Percentiles rank a stretch among this genome's conserved stretches.
Conservation (phyloP, 441 rosid species). For the Erysimum pusillum region DNA sequence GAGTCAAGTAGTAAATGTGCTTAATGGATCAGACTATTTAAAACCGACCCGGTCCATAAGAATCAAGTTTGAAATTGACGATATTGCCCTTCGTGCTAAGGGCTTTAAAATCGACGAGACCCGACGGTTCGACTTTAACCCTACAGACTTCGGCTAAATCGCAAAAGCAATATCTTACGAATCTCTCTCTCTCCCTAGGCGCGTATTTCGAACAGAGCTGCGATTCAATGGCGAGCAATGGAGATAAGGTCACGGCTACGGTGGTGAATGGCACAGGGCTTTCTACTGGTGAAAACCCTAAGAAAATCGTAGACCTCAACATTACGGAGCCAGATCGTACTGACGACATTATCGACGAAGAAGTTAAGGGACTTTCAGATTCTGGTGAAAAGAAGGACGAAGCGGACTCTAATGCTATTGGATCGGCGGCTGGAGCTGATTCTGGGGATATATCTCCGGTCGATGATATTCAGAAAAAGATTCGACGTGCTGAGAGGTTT, state of each 20-base stretch:
- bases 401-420: slow-evolving; percentile 47
- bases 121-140: slow-evolving; percentile 3
- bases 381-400: slow-evolving; percentile 46
- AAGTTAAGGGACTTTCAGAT: slow-evolving; percentile 31
- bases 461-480: slow-evolving; percentile 68
- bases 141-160: slow-evolving; percentile 11
- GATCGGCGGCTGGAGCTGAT: slow-evolving; percentile 33
- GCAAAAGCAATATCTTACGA: slow-evolving; percentile 4
- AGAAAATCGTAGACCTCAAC: slow-evolving; percentile 45
- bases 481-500: slow-evolving; percentile 92
- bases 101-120: not conserved
- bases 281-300: slow-evolving; percentile 47
- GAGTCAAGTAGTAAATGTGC: not conserved
- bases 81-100: slow-evolving; percentile 1
- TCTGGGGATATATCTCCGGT: slow-evolving; percentile 52
- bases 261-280: slow-evolving; percentile 31
- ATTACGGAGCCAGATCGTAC: slow-evolving; percentile 50
- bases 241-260: slow-evolving; percentile 47
- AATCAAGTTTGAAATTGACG: not conserved
- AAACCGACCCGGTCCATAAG: slow-evolving; percentile 7
- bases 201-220: slow-evolving; percentile 18
- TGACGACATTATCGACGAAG: slow-evolving; percentile 41
- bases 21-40: not conserved
- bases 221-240: slow-evolving; percentile 53
- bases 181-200: slow-evolving; percentile 42